These are phyloP conservation scores for Drosera spatulata DNA, from an alignment of 179 eudicot genomes.

Conservation along the genomic window DNA sequence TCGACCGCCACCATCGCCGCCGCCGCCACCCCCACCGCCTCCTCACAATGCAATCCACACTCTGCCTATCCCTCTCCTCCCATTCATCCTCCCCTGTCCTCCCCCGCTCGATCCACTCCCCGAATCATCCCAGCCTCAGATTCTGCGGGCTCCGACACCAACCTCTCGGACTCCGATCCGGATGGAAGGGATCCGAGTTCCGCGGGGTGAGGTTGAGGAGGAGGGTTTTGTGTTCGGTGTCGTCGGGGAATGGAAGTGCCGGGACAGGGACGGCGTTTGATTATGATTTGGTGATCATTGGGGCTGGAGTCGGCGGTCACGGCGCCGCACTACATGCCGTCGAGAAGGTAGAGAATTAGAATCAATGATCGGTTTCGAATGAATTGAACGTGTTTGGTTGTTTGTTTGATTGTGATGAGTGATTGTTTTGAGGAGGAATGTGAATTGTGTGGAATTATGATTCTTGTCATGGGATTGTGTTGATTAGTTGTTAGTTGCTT, in stretches of 20 bases:
- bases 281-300: constrained; percentile 84
- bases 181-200: too few relatives aligned
- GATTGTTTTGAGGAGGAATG: too few relatives aligned
- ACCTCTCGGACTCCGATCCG: constrained; percentile 14
- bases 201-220: neutral
- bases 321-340: constrained; percentile 99
- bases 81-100: constrained; percentile 9
- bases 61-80: constrained; percentile 16
- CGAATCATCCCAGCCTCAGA: constrained; percentile 29
- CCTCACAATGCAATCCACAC: constrained; percentile 19
- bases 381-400: too few relatives aligned
- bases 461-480: too few relatives aligned
- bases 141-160: constrained; percentile 79
- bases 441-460: too few relatives aligned
- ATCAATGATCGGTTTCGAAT: too few relatives aligned
- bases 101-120: constrained; percentile 6
- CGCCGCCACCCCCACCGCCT: constrained; percentile 8
- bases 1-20: too few relatives aligned
- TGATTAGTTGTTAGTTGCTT: too few relatives aligned
- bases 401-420: too few relatives aligned
- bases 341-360: constrained; percentile 47
- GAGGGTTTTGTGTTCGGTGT: constrained; percentile 26
- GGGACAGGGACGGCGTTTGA: constrained; percentile 47
- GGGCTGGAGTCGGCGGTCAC: constrained; percentile 97
- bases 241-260: constrained; percentile 23